These are phyloP conservation scores for Nadsonia fulvescens DNA, from an alignment of 805 yeast species.

Conservation along the genomic window DNA sequence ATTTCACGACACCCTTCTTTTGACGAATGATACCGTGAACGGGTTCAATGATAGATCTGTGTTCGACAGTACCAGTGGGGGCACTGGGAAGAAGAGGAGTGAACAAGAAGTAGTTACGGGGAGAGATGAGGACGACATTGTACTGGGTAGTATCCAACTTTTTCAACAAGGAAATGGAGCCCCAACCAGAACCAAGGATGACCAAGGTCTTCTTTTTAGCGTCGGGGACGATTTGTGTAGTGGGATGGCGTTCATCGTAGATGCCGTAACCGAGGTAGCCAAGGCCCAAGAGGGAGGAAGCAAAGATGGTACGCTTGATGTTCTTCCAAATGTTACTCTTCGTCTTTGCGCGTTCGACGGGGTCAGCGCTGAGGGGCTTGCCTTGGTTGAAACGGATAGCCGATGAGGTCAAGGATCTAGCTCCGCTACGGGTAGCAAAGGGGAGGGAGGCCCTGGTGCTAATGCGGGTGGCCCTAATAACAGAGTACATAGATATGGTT, in stretches of 20 bases:
- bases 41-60: conserved; percentile 84
- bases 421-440: no score
- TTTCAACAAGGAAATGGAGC: conserved; percentile 69
- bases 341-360: no score
- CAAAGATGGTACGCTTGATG: no score
- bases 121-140: conserved; percentile 79
- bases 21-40: conserved; percentile 70
- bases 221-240: conserved; percentile 26
- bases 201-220: conserved; percentile 58
- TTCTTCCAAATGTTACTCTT: no score
- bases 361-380: no score
- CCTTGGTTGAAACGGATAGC: no score
- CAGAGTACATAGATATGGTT: no score
- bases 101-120: conserved; percentile 87
- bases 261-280: conserved; percentile 42
- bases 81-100: conserved; percentile 92
- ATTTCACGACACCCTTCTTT: conserved; percentile 57
- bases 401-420: no score
- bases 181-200: conserved; percentile 75
- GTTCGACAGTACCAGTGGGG: conserved; percentile 84
- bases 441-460: no score
- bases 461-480: no score
- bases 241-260: conserved; percentile 21
- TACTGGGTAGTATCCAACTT: conserved; percentile 71
- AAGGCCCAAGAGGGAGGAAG: no score